phyloP scores from a whole-genome alignment of 768 basidiomycete species.

The Phaeolepiota aurea region DNA sequence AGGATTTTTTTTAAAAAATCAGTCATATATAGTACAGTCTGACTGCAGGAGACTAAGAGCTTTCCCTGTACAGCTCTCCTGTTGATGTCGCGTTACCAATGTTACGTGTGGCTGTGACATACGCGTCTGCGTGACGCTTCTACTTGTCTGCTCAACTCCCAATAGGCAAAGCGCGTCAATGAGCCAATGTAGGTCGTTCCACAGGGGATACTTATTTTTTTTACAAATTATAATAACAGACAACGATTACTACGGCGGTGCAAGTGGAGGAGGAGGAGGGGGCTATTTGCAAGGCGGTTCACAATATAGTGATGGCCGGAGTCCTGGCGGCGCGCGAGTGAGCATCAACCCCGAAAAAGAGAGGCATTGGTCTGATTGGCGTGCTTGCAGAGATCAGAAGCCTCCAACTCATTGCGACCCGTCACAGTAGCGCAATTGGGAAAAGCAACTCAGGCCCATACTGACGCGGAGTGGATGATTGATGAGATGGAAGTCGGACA shows the following conservation, averaged over 20 bases:
- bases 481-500: conserved; percentile 78
- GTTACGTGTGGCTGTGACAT: too few relatives aligned
- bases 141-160: conserved; percentile 2
- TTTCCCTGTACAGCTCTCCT: too few relatives aligned
- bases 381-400: background rate
- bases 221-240: conserved; percentile 6
- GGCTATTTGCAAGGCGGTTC: conserved; percentile 55
- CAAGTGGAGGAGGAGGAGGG: conserved; percentile 38
- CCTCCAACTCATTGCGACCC: conserved; percentile 3
- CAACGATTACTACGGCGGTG: conserved; percentile 33
- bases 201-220: conserved; percentile 3
- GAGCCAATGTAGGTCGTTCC: conserved; percentile 33
- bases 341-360: conserved; percentile 1
- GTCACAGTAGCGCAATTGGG: conserved; percentile 40
- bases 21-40: too few relatives aligned
- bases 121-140: background rate
- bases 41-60: too few relatives aligned
- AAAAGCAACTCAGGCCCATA: conserved; percentile 73
- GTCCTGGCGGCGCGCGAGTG: conserved; percentile 49
- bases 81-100: too few relatives aligned
- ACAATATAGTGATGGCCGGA: conserved; percentile 48
- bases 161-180: conserved; percentile 15
- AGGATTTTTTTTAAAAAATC: too few relatives aligned
- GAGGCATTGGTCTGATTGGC: too few relatives aligned
- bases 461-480: conserved; percentile 83